Conservation (phyloP, 306 rosid species). For the Arachis stenosperma region DNA sequence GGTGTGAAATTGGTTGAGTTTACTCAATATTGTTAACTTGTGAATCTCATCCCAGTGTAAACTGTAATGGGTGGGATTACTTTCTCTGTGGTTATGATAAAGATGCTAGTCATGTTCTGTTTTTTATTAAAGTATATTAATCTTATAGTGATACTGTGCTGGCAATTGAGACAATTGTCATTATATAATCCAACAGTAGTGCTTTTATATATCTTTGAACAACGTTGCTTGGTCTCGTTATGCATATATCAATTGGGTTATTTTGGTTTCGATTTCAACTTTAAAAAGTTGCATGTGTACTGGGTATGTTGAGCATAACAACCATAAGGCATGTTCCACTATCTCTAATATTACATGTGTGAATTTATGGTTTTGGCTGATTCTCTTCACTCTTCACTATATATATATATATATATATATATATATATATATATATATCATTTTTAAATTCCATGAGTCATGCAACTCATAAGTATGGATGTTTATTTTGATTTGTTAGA, state of each 20-base stretch:
- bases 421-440: neutral
- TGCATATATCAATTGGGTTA: neutral
- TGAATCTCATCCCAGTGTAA: conserved; percentile 15
- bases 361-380: conserved; percentile 23
- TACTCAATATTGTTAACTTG: conserved; percentile 12
- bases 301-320: neutral
- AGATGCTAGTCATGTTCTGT: conserved; percentile 28
- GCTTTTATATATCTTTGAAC: conserved; percentile 3
- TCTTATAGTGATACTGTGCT: conserved; percentile 8
- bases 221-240: conserved; percentile 16
- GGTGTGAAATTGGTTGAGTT: conserved; percentile 19
- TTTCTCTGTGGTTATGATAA: conserved; percentile 20
- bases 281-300: neutral
- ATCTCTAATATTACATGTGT: neutral
- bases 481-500: conserved; percentile 49
- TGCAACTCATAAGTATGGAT: conserved; percentile 25
- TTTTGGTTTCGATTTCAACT: neutral
- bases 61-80: neutral
- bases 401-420: no score
- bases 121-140: conserved; percentile 16
- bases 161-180: conserved; percentile 12
- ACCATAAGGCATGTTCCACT: conserved; percentile 3
- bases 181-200: neutral
- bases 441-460: neutral
- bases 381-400: conserved; percentile 21